phyloP scores from a whole-genome alignment of 352 stramenopile genomes.

The Globisporangium viniferum region DNA sequence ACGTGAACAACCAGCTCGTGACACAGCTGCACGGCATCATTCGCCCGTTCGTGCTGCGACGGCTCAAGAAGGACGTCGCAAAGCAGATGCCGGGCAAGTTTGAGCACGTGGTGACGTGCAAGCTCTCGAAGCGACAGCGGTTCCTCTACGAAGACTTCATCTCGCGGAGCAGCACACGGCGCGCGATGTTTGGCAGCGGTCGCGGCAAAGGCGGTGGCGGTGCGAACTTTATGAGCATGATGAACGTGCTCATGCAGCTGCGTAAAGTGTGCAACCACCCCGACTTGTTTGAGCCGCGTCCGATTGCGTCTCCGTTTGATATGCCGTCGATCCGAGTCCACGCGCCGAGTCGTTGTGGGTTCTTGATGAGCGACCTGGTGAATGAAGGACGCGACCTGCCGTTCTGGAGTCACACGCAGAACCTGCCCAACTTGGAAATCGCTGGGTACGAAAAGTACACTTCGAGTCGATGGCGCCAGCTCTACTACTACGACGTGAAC shows the following conservation, averaged over 20 bases:
- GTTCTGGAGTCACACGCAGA: conserved; percentile 32
- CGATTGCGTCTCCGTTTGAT: conserved; percentile 95
- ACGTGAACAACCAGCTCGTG: conserved; percentile 90
- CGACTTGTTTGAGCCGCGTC: conserved; percentile 97
- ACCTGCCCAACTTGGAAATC: conserved; percentile 48
- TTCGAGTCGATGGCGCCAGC: conserved; percentile 28
- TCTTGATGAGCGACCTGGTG: conserved; percentile 41
- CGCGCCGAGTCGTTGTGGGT: conserved; percentile 38
- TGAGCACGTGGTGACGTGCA: conserved; percentile 95
- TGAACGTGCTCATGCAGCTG: conserved; percentile 99
- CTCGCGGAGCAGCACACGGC: conserved; percentile 90
- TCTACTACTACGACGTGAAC: conserved; percentile 51
- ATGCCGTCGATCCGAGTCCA: conserved; percentile 37
- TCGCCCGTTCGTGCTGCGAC: conserved; percentile 95
- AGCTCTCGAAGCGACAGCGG: conserved; percentile 93
- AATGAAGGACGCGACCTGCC: conserved; percentile 30
- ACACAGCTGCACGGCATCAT: conserved; percentile 96
- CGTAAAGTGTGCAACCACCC: conserved; percentile 98
- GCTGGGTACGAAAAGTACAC: conserved; percentile 23
- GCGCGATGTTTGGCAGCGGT: conserved; percentile 86
- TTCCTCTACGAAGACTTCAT: conserved; percentile 99
- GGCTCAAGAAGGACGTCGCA: conserved; percentile 97
- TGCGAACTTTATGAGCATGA: conserved; percentile 96
- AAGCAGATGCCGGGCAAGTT: conserved; percentile 97
- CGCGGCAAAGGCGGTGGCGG: conserved; percentile 83